Percentiles rank a stretch among this genome's conserved stretches.
These are phyloP conservation scores for Inga oerstediana DNA, from an alignment of 306 rosid species.

Conservation along the genomic window DNA sequence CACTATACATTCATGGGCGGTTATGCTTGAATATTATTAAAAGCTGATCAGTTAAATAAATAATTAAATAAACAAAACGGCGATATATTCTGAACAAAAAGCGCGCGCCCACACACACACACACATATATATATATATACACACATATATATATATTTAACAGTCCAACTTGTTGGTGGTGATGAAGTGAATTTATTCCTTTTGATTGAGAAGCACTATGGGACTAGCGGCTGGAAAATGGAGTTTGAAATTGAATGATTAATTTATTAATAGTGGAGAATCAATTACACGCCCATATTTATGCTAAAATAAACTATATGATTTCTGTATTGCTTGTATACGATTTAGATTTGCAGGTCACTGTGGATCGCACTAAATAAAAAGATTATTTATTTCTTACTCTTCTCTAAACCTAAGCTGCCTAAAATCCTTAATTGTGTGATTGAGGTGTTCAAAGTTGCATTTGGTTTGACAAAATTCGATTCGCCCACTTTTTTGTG, in stretches of 20 bases:
- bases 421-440: background rate
- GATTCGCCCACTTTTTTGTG: too few relatives aligned
- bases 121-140: too few relatives aligned
- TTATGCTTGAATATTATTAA: too few relatives aligned
- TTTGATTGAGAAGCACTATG: background rate
- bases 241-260: background rate
- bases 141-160: too few relatives aligned
- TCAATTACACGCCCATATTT: background rate
- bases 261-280: background rate
- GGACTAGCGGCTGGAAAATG: background rate
- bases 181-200: background rate
- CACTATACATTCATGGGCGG: too few relatives aligned
- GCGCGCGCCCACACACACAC: background rate
- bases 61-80: background rate
- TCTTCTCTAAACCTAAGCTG: background rate
- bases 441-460: too few relatives aligned
- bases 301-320: background rate
- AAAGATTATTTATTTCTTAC: too few relatives aligned
- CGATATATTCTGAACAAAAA: background rate
- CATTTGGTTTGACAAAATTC: too few relatives aligned
- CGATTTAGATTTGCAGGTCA: background rate
- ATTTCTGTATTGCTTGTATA: background rate
- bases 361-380: background rate
- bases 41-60: too few relatives aligned
- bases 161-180: background rate